Evolutionary conservation across 2,329 filamentous ascomycete genomes (phyloP).

Genomic region (Botrytis galanthina): DNA sequence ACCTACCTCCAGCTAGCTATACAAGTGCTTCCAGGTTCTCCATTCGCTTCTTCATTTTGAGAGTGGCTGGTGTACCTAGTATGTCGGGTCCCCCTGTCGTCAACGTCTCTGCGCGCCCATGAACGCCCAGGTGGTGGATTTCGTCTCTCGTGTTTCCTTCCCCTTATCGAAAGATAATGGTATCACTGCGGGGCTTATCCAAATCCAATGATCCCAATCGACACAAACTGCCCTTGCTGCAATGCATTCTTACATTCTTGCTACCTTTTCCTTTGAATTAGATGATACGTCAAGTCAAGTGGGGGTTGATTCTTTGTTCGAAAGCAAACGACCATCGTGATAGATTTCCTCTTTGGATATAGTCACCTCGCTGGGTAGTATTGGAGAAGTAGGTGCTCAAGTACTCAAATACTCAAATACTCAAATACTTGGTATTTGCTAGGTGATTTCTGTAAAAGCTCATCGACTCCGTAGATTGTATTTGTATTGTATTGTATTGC

Average conservation of each 20-base stretch:
- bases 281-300: constrained; percentile 8
- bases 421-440: background rate
- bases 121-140: background rate
- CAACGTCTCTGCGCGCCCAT: background rate
- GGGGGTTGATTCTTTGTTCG: constrained; percentile 5
- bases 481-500: too few species aligned
- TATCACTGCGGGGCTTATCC: constrained; percentile 13
- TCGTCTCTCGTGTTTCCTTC: background rate
- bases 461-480: background rate
- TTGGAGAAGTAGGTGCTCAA: background rate
- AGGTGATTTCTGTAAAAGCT: background rate
- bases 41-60: background rate
- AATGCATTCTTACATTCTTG: background rate
- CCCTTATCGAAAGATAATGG: background rate
- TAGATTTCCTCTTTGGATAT: background rate
- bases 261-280: background rate
- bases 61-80: constrained; percentile 1
- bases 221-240: background rate
- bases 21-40: too few species aligned
- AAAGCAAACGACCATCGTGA: background rate
- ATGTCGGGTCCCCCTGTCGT: background rate
- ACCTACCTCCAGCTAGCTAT: too few species aligned
- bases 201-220: background rate
- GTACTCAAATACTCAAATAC: background rate
- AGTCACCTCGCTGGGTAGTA: background rate